These are phyloP conservation scores for Avena sativa DNA, from an alignment of 176 grass and related monocot genomes.

Conservation along the genomic window DNA sequence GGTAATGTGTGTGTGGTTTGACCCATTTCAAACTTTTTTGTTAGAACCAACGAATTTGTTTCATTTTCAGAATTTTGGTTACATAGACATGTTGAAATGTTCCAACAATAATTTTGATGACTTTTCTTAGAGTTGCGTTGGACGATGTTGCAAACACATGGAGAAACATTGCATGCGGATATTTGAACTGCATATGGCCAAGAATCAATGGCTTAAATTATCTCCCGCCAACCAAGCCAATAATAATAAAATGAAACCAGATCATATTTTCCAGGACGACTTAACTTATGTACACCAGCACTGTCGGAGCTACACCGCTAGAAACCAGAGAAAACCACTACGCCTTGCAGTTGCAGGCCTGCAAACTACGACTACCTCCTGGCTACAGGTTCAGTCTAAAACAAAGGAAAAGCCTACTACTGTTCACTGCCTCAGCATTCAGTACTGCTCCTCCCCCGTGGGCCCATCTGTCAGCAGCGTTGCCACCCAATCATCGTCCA, in stretches of 20 bases:
- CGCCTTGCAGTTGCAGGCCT: background rate
- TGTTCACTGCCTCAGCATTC: background rate
- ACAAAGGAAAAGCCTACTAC: background rate
- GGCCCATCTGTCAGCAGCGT: slow-evolving; percentile 51
- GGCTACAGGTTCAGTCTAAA: background rate
- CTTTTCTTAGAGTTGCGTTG: background rate
- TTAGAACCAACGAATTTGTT: background rate
- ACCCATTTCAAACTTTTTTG: too few species aligned
- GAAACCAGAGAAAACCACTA: background rate
- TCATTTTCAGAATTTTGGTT: background rate
- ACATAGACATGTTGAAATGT: background rate
- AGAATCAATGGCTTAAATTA: background rate
- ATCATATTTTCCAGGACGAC: background rate
- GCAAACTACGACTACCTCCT: background rate
- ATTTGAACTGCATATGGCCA: too few species aligned
- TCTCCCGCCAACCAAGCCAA: background rate
- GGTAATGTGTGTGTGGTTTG: too few species aligned
- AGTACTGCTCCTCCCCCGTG: background rate
- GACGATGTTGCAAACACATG: background rate
- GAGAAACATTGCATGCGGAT: background rate
- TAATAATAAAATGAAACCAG: background rate
- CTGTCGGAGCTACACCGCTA: background rate
- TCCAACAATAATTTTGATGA: background rate
- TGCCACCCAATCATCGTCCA: slow-evolving; percentile 36
- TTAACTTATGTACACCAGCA: background rate